Evolutionary conservation across 257 asterid genomes (phyloP), one percentile per base, ranked within the genome.

Genomic region (Penstemon davidsonii): DNA sequence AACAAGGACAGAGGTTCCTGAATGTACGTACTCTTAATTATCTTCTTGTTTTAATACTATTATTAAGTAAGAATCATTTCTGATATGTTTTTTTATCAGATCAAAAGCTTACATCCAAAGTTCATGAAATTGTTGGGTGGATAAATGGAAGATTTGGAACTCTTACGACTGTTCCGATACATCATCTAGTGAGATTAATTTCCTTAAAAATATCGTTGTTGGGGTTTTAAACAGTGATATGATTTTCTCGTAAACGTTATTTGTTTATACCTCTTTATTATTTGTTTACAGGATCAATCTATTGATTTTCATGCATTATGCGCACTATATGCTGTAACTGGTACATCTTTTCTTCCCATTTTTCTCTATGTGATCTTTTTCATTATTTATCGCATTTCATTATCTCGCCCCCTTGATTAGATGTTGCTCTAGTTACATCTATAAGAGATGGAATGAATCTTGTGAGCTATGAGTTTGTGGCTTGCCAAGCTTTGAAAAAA

Each of bases 381-480:
- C 47, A 37, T n/a, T 54, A 25, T 25, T 25, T 41, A 55, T 63
- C 49, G 7, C 19, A 25, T 25, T 25, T 25, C 33, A 25, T 25
- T 13, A n/a, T 39, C 36, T 41, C 7, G 18, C 33, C 33, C 33
- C 33, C 33, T 49, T 8, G 71, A 71, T 55, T 67, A 91, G 97
- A 88, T 78, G 95, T 91, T 69, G 93, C 96, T 45, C 81, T 91
- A 71, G 95, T 91, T 65, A 91, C 97, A 72, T 91, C 97, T 62
- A 81, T 91, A 60, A 82, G 97, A 78, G 97, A 91, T 73, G 97
- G 97, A 73, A 91, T 91, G 97, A 91, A 91, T 84, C 96, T 91
- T 43, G 97, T 91, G 70, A 88, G 97, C 86, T 91, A 91, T 60
- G 97, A 91, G 79, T 91, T 85, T 71, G 97, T 88, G 78, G 97